phyloP scores from a whole-genome alignment of 345 rosid species.

The Microcos paniculata region DNA sequence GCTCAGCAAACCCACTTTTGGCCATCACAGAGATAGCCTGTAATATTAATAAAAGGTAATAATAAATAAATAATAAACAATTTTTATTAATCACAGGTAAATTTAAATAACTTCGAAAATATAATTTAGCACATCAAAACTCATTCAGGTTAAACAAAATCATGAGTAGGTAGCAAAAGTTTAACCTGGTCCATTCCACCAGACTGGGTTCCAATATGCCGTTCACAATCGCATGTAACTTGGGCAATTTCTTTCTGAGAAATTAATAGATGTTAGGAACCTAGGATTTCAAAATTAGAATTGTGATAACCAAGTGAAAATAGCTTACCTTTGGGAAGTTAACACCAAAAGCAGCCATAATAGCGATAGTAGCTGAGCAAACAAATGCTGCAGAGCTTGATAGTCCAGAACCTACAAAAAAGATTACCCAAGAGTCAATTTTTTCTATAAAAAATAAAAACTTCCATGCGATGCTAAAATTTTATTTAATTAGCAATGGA shows the following conservation, averaged over 20 bases:
- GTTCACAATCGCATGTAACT: conserved; percentile 90
- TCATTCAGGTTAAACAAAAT: not conserved
- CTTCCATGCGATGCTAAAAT: not conserved
- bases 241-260: conserved; percentile 96
- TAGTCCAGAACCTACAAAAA: conserved; percentile 75
- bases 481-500: conserved; percentile 1
- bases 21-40: conserved; percentile 99
- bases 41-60: conserved; percentile 11
- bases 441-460: not conserved
- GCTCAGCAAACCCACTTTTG: conserved; percentile 94
- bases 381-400: conserved; percentile 98
- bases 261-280: not conserved
- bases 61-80: not conserved
- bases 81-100: not conserved
- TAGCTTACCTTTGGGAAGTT: conserved; percentile 70
- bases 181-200: conserved; percentile 99
- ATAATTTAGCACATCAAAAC: not conserved
- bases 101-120: not conserved
- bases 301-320: not conserved
- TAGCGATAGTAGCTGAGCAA: conserved; percentile 88
- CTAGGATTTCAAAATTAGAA: not conserved
- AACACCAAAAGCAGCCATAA: conserved; percentile 76
- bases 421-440: conserved; percentile 8
- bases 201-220: conserved; percentile 95
- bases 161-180: not conserved